These are phyloP conservation scores for Trichoderma sp. DNA, from an alignment of 2,329 filamentous ascomycete species.

Conservation along the genomic window DNA sequence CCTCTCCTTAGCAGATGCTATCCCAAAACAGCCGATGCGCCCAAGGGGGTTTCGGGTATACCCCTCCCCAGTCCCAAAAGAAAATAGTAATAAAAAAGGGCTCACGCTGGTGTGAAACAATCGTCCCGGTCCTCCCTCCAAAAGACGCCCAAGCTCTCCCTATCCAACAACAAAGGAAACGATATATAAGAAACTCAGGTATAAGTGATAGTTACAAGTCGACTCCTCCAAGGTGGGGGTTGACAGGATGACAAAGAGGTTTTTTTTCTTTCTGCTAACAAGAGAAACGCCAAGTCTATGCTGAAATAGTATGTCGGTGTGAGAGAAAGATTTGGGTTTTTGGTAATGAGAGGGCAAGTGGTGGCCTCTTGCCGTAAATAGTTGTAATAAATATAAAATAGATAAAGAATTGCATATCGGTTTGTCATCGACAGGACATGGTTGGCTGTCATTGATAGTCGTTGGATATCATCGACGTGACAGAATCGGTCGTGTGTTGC, in stretches of 20 bases:
- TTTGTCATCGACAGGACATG: slow-evolving; percentile 5
- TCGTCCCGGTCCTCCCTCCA: slow-evolving; percentile 26
- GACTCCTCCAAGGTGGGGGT: slow-evolving; percentile 10
- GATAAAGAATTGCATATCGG: slow-evolving; percentile 28
- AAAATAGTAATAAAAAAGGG: slow-evolving; percentile 28
- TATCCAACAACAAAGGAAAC: slow-evolving; percentile 30
- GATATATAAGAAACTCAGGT: slow-evolving; percentile 24
- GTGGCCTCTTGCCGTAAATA: not conserved
- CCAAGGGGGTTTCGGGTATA: slow-evolving; percentile 21
- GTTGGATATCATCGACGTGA: slow-evolving; percentile 22
- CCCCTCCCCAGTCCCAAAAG: slow-evolving; percentile 26
- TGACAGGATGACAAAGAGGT: slow-evolving; percentile 26
- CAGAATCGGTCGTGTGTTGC: not conserved
- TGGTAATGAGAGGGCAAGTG: not conserved
- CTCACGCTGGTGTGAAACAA: slow-evolving; percentile 29
- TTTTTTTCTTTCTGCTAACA: slow-evolving; percentile 16
- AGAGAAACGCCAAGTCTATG: slow-evolving; percentile 39
- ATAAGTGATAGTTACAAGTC: slow-evolving; percentile 34
- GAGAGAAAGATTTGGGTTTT: not conserved
- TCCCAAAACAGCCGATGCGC: slow-evolving; percentile 25
- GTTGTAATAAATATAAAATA: slow-evolving; percentile 25
- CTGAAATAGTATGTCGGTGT: slow-evolving; percentile 29
- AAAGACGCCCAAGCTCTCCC: slow-evolving; percentile 30
- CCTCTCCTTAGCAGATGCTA: slow-evolving; percentile 19
- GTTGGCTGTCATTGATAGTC: slow-evolving; percentile 15